Evolutionary conservation across 495 filamentous ascomycete genomes (phyloP).

Genomic region (Xylaria sp.): DNA sequence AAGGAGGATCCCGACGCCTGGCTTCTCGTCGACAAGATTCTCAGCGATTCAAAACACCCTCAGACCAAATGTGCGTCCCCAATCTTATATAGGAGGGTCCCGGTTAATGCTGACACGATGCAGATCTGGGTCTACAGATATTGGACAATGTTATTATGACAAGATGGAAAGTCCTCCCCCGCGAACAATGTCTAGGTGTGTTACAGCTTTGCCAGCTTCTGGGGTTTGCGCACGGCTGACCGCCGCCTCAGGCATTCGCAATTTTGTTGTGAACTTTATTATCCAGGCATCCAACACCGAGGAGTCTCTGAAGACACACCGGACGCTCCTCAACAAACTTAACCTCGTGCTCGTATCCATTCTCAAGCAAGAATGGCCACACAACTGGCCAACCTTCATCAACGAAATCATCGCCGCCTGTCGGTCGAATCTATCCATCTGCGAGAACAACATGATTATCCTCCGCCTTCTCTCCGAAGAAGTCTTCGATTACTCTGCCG

Average conservation of each 20-base stretch:
- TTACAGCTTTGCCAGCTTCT: constrained; percentile 24
- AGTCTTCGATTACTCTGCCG: constrained; percentile 97
- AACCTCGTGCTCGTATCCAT: constrained; percentile 97
- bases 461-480: constrained; percentile 95
- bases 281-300: constrained; percentile 89
- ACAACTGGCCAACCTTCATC: constrained; percentile 99
- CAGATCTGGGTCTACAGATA: constrained; percentile 93
- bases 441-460: constrained; percentile 99
- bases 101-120: constrained; percentile 52
- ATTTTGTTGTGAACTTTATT: constrained; percentile 98
- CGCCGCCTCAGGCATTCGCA: constrained; percentile 78
- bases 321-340: constrained; percentile 93
- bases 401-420: constrained; percentile 98
- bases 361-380: constrained; percentile 99
- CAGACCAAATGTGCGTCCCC: constrained; percentile 88
- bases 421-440: constrained; percentile 91
- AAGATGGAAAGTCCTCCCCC: constrained; percentile 95
- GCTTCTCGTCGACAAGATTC: constrained; percentile 94
- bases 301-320: constrained; percentile 79
- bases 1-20: constrained; percentile 98
- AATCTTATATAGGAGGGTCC: constrained; percentile 11
- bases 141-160: constrained; percentile 99
- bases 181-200: constrained; percentile 91
- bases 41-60: constrained; percentile 85
- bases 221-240: constrained; percentile 30